Conservation (phyloP, 495 filamentous ascomycete species). For the Hapsidospora chrysogenum region DNA sequence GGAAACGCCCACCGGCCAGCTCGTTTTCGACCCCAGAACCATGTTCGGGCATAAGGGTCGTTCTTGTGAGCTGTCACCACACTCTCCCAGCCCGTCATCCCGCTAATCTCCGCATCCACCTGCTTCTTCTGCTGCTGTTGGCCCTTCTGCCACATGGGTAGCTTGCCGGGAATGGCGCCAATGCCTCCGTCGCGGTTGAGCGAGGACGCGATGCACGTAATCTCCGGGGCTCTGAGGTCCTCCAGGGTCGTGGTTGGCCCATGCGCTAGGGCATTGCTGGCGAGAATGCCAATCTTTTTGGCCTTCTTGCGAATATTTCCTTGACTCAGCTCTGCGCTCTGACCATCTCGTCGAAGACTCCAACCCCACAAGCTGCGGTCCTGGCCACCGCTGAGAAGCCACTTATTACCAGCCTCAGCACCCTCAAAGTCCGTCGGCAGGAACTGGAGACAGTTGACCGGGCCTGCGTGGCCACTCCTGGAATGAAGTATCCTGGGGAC, state of each 20-base stretch:
- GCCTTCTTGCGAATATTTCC: slow-evolving; percentile 68
- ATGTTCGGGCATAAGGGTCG: slow-evolving; percentile 74
- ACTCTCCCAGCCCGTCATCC: slow-evolving; percentile 86
- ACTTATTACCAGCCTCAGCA: slow-evolving; percentile 77
- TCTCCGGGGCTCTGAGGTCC: slow-evolving; percentile 71
- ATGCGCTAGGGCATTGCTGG: slow-evolving; percentile 21
- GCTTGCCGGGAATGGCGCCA: slow-evolving; percentile 52
- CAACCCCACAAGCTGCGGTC: slow-evolving; percentile 90
- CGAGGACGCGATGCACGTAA: slow-evolving; percentile 78
- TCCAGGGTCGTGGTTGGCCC: slow-evolving; percentile 44
- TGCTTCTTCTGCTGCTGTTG: slow-evolving; percentile 37
- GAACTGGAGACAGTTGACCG: slow-evolving; percentile 65
- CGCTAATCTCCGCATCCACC: slow-evolving; percentile 39
- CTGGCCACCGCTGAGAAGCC: slow-evolving; percentile 76
- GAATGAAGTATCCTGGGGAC: slow-evolving; percentile 70
- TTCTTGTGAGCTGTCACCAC: slow-evolving; percentile 85
- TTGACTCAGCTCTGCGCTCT: slow-evolving; percentile 86
- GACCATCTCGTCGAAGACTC: slow-evolving; percentile 85
- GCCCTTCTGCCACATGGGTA: slow-evolving; percentile 61
- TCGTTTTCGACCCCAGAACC: slow-evolving; percentile 92
- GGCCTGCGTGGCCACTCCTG: slow-evolving; percentile 73
- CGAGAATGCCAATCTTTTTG: slow-evolving; percentile 60
- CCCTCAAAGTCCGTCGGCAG: slow-evolving; percentile 75
- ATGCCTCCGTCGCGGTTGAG: slow-evolving; percentile 89
- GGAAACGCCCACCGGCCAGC: slow-evolving; percentile 88